phyloP scores from a whole-genome alignment of 345 rosid genomes.

The Cardamine chenopodiifolia region DNA sequence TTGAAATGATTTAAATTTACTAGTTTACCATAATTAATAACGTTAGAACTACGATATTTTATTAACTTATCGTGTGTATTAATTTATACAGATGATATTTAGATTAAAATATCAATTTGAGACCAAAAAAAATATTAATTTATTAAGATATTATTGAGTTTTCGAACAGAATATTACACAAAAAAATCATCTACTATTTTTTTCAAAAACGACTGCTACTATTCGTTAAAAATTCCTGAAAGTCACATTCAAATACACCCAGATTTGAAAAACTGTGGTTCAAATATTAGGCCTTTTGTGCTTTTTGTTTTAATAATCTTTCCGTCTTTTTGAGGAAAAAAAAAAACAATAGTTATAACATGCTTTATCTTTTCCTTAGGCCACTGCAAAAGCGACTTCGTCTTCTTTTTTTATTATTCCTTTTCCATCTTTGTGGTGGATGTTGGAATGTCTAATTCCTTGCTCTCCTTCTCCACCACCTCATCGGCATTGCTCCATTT shows the following conservation, averaged over 20 bases:
- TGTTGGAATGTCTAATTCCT: constrained; percentile 44
- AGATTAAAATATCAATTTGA: too few relatives aligned
- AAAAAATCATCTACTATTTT: background rate
- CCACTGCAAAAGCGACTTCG: constrained; percentile 35
- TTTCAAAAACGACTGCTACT: background rate
- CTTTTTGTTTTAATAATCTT: constrained; percentile 34
- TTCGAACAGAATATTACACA: background rate
- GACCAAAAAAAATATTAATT: too few relatives aligned
- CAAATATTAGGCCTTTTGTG: constrained; percentile 33
- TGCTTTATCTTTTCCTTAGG: constrained; percentile 43
- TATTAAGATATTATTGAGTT: too few relatives aligned
- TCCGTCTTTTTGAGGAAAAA: constrained; percentile 4
- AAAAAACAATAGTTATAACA: constrained; percentile 19
- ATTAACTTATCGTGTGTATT: too few relatives aligned
- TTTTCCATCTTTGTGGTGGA: constrained; percentile 37
- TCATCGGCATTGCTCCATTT: constrained; percentile 35
- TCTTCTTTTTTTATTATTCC: constrained; percentile 32
- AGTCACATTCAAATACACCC: background rate
- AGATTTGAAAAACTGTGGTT: constrained; percentile 24
- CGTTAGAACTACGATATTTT: too few relatives aligned
- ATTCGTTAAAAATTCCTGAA: background rate
- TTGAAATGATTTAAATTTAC: too few relatives aligned
- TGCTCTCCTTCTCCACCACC: constrained; percentile 42
- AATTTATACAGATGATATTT: too few relatives aligned
- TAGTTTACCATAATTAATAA: too few relatives aligned